Percentiles rank a stretch among this genome's conserved stretches.
phyloP scores from a whole-genome alignment of 2,329 filamentous ascomycete genomes.

The Teratosphaeriaceae sp. region DNA sequence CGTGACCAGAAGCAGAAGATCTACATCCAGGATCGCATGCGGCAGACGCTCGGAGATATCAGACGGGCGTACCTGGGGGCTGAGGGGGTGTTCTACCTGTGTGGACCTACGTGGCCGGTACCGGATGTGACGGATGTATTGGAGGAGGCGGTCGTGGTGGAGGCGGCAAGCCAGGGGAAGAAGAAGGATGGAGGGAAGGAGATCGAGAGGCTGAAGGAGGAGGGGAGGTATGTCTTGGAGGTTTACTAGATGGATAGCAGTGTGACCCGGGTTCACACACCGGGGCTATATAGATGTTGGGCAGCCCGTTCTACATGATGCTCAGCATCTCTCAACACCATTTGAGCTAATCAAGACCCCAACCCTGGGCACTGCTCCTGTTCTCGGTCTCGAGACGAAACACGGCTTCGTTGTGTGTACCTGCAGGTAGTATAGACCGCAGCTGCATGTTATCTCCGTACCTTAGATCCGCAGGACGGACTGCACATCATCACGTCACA shows the following conservation, averaged over 20 bases:
- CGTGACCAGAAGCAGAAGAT: constrained; percentile 98
- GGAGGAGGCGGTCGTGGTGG: constrained; percentile 78
- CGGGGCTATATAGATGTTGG: background rate
- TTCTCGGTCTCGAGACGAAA: too few relatives aligned
- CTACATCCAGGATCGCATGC: constrained; percentile 98
- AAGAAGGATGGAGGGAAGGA: constrained; percentile 66
- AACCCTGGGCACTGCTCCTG: too few relatives aligned
- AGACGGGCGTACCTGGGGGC: constrained; percentile 79
- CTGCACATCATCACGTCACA: too few relatives aligned
- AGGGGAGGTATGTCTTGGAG: constrained; percentile 88
- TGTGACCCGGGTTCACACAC: background rate
- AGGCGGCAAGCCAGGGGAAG: constrained; percentile 47
- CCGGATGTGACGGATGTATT: constrained; percentile 92
- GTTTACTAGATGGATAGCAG: constrained; percentile 60
- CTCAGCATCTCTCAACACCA: too few relatives aligned
- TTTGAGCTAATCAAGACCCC: too few relatives aligned
- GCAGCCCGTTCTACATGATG: too few relatives aligned
- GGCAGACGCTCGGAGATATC: constrained; percentile 76
- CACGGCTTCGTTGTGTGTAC: too few relatives aligned
- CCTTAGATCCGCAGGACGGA: too few relatives aligned
- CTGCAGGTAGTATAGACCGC: too few relatives aligned
- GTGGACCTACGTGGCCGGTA: constrained; percentile 96
- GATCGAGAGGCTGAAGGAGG: constrained; percentile 97
- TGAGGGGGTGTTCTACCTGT: constrained; percentile 92
- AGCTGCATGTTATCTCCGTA: too few relatives aligned